Conservation (phyloP, 495 filamentous ascomycete species). For the Aspergillus sclerotioniger region DNA sequence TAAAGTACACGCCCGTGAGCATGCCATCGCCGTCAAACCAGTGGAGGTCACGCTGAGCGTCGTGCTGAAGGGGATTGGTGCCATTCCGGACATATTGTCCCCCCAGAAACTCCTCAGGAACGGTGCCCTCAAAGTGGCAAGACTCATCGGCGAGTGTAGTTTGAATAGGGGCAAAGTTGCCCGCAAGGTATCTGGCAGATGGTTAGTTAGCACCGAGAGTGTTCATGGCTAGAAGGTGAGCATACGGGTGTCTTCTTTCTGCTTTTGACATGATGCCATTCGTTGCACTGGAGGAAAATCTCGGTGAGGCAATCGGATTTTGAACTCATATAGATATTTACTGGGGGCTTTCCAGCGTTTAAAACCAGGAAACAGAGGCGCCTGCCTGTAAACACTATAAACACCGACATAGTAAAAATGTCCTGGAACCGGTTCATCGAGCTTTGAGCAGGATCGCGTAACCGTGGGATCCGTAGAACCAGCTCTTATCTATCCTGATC, state of each 20-base stretch:
- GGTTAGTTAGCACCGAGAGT: background rate
- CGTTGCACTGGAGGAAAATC: background rate
- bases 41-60: constrained; percentile 54
- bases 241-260: background rate
- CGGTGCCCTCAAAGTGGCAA: constrained; percentile 51
- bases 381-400: no score
- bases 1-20: constrained; percentile 62
- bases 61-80: constrained; percentile 62
- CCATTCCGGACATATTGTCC: constrained; percentile 71
- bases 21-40: constrained; percentile 75
- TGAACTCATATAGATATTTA: background rate
- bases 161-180: constrained; percentile 64
- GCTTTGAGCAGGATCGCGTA: no score
- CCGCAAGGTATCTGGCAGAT: constrained; percentile 46
- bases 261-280: background rate
- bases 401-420: no score
- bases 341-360: background rate
- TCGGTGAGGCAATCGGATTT: background rate
- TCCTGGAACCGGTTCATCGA: no score
- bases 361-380: no score
- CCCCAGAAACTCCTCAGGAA: constrained; percentile 58
- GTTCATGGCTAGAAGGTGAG: background rate
- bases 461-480: no score
- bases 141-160: constrained; percentile 41
- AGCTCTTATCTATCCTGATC: no score